phyloP scores from a whole-genome alignment of 257 asterid species.

The Ilex aquifolium region DNA sequence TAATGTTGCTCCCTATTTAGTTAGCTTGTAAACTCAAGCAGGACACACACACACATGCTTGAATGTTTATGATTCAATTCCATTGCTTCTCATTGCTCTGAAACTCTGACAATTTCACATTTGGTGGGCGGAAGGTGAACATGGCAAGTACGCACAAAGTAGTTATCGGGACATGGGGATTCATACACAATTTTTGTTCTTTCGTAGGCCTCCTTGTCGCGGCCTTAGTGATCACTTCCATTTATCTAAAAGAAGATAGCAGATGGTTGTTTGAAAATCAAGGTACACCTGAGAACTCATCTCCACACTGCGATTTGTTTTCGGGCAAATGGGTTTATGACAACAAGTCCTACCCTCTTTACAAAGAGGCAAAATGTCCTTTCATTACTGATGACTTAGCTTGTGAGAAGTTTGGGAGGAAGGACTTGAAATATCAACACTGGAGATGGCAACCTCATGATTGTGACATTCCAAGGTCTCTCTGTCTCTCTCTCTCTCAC shows the following conservation, averaged over 20 bases:
- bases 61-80: too few relatives aligned
- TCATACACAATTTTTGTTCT: background rate
- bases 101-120: too few relatives aligned
- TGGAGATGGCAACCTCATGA: slow-evolving; percentile 4
- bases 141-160: background rate
- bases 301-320: background rate
- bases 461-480: background rate
- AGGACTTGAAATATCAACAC: background rate
- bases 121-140: background rate
- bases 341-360: background rate
- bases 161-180: background rate
- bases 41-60: too few relatives aligned
- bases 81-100: too few relatives aligned
- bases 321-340: slow-evolving; percentile 2
- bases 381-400: background rate
- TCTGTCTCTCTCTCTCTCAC: background rate
- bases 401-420: slow-evolving; percentile 1
- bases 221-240: background rate
- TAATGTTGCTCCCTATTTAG: too few relatives aligned
- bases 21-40: too few relatives aligned
- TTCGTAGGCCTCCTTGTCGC: background rate
- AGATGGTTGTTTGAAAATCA: background rate
- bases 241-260: background rate
- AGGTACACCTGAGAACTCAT: background rate
- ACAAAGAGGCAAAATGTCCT: background rate